phyloP scores from a whole-genome alignment of 2,329 filamentous ascomycete species.

The Calonectria naviculata region DNA sequence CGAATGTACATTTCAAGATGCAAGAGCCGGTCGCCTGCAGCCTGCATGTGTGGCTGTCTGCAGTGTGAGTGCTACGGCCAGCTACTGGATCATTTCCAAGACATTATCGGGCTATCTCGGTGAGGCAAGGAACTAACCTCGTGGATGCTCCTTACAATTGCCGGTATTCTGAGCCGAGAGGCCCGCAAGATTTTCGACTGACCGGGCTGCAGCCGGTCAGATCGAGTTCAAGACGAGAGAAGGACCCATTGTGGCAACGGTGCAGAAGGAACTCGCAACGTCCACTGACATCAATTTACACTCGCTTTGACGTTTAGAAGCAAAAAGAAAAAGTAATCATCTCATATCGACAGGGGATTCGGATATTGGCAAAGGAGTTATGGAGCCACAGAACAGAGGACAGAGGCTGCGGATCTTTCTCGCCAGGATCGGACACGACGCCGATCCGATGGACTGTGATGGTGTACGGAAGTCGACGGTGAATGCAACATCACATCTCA shows the following conservation, averaged over 20 bases:
- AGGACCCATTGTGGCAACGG: not conserved
- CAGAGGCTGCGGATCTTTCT: conserved; percentile 7
- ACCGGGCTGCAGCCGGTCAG: not conserved
- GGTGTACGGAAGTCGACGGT: not conserved
- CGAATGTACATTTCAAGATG: conserved; percentile 4
- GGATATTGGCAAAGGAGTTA: not conserved
- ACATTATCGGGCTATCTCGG: conserved; percentile 29
- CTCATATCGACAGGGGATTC: not conserved
- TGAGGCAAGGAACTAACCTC: not conserved
- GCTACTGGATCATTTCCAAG: conserved; percentile 14
- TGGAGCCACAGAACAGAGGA: not conserved
- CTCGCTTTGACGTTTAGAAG: not conserved
- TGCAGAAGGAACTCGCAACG: conserved; percentile 6
- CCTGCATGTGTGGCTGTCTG: conserved; percentile 18
- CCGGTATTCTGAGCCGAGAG: conserved; percentile 12
- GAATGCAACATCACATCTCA: conserved; percentile 18
- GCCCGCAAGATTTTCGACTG: not conserved
- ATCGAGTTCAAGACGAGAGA: conserved; percentile 15
- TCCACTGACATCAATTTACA: not conserved
- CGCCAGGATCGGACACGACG: conserved; percentile 4
- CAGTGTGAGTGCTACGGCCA: conserved; percentile 5
- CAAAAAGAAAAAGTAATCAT: not conserved
- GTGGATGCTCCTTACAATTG: not conserved
- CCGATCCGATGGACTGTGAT: conserved; percentile 9
- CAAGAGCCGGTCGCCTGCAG: conserved; percentile 19